Percentiles rank a stretch among this genome's conserved stretches.
Conservation (phyloP, 2,329 filamentous ascomycete genomes). For the Fusarium citri region DNA sequence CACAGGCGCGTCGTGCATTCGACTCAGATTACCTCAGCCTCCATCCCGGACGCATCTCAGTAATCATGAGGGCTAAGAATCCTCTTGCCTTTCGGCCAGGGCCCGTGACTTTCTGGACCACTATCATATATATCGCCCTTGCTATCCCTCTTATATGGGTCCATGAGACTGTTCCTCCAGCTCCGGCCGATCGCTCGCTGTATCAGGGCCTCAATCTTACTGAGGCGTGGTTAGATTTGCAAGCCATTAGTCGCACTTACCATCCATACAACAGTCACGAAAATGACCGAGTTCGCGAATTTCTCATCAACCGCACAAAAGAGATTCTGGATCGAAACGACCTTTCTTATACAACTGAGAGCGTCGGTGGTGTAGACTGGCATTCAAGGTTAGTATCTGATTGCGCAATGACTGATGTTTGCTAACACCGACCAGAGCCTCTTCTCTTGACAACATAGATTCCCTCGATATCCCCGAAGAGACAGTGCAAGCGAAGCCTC, state of each 20-base stretch:
- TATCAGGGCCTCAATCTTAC: conserved; percentile 78
- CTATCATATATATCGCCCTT: conserved; percentile 80
- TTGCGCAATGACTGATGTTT: neutral
- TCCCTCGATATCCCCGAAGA: neutral
- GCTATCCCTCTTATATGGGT: conserved; percentile 77
- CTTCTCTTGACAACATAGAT: neutral
- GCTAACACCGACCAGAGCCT: conserved; percentile 22
- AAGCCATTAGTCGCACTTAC: conserved; percentile 77
- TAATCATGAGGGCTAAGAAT: conserved; percentile 53
- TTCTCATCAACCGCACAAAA: conserved; percentile 77
- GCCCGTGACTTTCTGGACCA: conserved; percentile 84
- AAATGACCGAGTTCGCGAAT: conserved; percentile 84
- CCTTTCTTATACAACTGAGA: conserved; percentile 59
- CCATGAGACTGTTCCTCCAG: conserved; percentile 79
- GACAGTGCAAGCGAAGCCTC: conserved; percentile 21
- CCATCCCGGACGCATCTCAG: conserved; percentile 9
- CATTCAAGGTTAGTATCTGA: conserved; percentile 38
- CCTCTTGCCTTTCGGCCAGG: conserved; percentile 82
- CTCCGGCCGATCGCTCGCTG: conserved; percentile 64
- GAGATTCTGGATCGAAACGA: conserved; percentile 74
- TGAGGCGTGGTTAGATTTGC: conserved; percentile 87
- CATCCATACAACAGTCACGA: conserved; percentile 90
- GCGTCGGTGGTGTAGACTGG: conserved; percentile 49
- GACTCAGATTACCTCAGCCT: conserved; percentile 16
- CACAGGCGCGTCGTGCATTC: conserved; percentile 15